phyloP scores from a whole-genome alignment of 2,329 filamentous ascomycete species.

The Xylariaceae sp. region DNA sequence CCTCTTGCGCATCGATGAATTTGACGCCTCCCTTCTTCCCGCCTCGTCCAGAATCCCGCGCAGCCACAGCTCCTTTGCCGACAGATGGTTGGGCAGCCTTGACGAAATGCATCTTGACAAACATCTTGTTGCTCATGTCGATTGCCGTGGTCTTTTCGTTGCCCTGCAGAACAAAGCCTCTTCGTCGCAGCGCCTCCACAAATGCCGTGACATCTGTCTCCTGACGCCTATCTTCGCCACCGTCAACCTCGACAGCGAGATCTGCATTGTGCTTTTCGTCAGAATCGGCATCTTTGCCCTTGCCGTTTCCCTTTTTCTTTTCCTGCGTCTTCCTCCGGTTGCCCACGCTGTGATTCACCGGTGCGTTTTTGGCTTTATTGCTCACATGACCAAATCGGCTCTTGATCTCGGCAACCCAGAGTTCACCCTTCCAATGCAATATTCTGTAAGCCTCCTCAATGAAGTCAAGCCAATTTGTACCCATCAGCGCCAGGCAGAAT shows the following conservation, averaged over 20 bases:
- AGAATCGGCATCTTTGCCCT: slow-evolving; percentile 44
- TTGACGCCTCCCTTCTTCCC: slow-evolving; percentile 41
- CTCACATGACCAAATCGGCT: slow-evolving; percentile 69
- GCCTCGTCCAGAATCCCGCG: slow-evolving; percentile 17
- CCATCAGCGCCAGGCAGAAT: slow-evolving; percentile 97
- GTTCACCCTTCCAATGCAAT: slow-evolving; percentile 87
- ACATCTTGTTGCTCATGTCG: slow-evolving; percentile 93
- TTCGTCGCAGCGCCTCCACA: slow-evolving; percentile 70
- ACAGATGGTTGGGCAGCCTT: slow-evolving; percentile 71
- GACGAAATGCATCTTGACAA: slow-evolving; percentile 92
- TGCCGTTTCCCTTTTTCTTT: slow-evolving; percentile 35
- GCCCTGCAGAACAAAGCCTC: slow-evolving; percentile 79
- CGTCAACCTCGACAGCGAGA: slow-evolving; percentile 66
- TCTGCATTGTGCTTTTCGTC: slow-evolving; percentile 49
- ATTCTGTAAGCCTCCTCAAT: slow-evolving; percentile 93
- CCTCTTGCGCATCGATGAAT: slow-evolving; percentile 56
- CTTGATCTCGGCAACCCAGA: slow-evolving; percentile 98
- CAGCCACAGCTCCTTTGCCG: slow-evolving; percentile 62
- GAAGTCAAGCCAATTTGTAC: slow-evolving; percentile 96
- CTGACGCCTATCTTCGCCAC: slow-evolving; percentile 54
- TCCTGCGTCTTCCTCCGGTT: slow-evolving; percentile 50
- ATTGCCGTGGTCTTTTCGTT: slow-evolving; percentile 52
- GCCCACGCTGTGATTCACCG: slow-evolving; percentile 66
- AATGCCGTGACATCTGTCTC: slow-evolving; percentile 87
- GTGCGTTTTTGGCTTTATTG: slow-evolving; percentile 40